A percentile compares a stretch with the other conserved stretches of the same genome.
Conservation (phyloP, 805 yeast species). For the Wickerhamiella spandovensis region DNA sequence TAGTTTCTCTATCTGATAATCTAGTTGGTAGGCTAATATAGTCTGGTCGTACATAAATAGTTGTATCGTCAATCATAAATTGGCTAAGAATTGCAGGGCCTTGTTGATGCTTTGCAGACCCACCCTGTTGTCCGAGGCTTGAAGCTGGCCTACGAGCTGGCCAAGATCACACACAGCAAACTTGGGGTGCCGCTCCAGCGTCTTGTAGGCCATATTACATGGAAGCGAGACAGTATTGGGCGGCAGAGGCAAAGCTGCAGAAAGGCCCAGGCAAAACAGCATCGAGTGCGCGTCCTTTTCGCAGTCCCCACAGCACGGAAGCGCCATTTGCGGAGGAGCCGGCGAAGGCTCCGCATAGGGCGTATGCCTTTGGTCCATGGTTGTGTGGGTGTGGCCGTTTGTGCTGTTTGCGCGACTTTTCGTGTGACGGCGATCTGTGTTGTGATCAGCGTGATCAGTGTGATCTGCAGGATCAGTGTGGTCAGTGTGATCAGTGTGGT, state of each 20-base stretch:
- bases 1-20: neutral
- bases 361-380: neutral
- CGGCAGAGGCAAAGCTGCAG: slow-evolving; percentile 10
- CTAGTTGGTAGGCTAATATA: neutral
- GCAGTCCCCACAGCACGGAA: slow-evolving; percentile 49
- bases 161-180: slow-evolving; percentile 18
- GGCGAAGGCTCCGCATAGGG: too few species aligned
- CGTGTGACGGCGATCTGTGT: too few species aligned
- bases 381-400: neutral
- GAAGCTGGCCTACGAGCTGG: slow-evolving; percentile 12
- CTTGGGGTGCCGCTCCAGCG: slow-evolving; percentile 51
- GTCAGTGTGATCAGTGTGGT: neutral
- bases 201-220: slow-evolving; percentile 72
- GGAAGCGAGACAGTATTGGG: slow-evolving; percentile 40
- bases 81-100: slow-evolving; percentile 15
- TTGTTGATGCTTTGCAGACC: slow-evolving; percentile 20
- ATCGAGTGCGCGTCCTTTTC: slow-evolving; percentile 74
- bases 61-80: neutral
- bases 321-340: neutral
- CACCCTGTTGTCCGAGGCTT: slow-evolving; percentile 12
- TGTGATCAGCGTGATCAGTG: too few species aligned
- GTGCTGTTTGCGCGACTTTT: too few species aligned
- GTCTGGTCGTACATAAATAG: slow-evolving; percentile 3
- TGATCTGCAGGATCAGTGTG: too few species aligned
- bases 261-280: slow-evolving; percentile 50